Evolutionary conservation across 1,284 basidiomycete species (phyloP).

Genomic region (Lentinus polychrous): DNA sequence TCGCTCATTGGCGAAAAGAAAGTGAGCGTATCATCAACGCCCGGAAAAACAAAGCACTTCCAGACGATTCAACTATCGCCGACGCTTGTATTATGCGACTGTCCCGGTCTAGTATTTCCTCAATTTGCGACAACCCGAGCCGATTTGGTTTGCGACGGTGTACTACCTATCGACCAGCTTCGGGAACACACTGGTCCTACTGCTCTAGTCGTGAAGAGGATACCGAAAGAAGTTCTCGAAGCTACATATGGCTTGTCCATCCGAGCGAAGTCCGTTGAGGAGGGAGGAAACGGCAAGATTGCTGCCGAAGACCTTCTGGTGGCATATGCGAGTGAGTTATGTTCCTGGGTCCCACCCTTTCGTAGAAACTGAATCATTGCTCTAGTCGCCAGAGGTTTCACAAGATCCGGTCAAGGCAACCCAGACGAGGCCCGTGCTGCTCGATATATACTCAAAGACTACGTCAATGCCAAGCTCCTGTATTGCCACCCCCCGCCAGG

Average conservation of each 20-base stretch:
- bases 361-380: conserved; percentile 8
- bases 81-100: conserved; percentile 91
- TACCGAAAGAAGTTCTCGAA: conserved; percentile 86
- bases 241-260: conserved; percentile 86
- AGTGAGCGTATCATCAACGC: conserved; percentile 95
- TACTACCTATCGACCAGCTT: conserved; percentile 97
- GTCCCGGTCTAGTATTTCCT: conserved; percentile 97
- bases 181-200: conserved; percentile 89
- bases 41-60: conserved; percentile 99
- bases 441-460: conserved; percentile 94
- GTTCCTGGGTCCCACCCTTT: conserved; percentile 1
- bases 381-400: conserved; percentile 88
- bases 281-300: conserved; percentile 79
- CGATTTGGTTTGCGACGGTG: conserved; percentile 94
- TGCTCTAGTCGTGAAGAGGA: conserved; percentile 72
- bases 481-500: conserved; percentile 87
- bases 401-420: conserved; percentile 91
- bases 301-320: conserved; percentile 83
- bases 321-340: conserved; percentile 83
- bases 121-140: conserved; percentile 97
- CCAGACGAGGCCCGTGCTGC: conserved; percentile 95
- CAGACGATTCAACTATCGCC: conserved; percentile 94
- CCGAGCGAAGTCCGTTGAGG: conserved; percentile 61
- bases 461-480: conserved; percentile 90
- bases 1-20: conserved; percentile 94